Conservation (phyloP, 1,139 yeast genomes). For the Geotrichum carabidarum region DNA sequence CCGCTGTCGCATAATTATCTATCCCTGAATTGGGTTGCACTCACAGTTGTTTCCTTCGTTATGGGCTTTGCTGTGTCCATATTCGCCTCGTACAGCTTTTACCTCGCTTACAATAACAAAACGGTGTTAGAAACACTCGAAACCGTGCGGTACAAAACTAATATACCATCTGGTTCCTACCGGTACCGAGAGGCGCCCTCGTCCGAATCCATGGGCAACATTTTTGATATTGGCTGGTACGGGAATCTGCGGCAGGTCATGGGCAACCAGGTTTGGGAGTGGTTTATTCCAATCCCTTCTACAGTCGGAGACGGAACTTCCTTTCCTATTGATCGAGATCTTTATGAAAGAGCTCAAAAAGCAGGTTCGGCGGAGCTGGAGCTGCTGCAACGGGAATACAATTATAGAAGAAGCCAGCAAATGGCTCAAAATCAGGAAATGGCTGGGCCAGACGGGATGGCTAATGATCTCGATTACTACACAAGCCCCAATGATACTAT, state of each 20-base stretch:
- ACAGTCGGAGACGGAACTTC: slow-evolving; percentile 17
- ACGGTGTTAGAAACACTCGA: slow-evolving; percentile 85
- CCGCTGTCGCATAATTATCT: slow-evolving; percentile 40
- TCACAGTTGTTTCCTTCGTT: slow-evolving; percentile 57
- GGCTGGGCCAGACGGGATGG: not conserved
- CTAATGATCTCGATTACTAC: slow-evolving; percentile 4
- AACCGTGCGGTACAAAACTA: slow-evolving; percentile 48
- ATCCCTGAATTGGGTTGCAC: slow-evolving; percentile 55
- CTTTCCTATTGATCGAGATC: slow-evolving; percentile 13
- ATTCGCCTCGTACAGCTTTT: slow-evolving; percentile 58
- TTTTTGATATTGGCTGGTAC: slow-evolving; percentile 65
- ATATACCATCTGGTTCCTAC: slow-evolving; percentile 40
- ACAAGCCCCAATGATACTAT: not conserved
- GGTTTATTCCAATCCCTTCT: slow-evolving; percentile 61
- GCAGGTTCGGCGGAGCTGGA: slow-evolving; percentile 7
- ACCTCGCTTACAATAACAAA: slow-evolving; percentile 53
- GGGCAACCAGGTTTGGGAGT: slow-evolving; percentile 61
- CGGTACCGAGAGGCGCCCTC: slow-evolving; percentile 41
- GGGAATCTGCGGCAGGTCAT: slow-evolving; percentile 63
- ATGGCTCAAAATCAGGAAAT: not conserved
- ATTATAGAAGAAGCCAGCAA: slow-evolving; percentile 9
- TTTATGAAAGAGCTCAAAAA: slow-evolving; percentile 6
- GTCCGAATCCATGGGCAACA: slow-evolving; percentile 49
- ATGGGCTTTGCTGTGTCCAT: slow-evolving; percentile 56
- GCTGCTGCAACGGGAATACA: slow-evolving; percentile 6